Evolutionary conservation across 2,329 filamentous ascomycete species (phyloP).

Genomic region (Cercospora zeae-maydis): DNA sequence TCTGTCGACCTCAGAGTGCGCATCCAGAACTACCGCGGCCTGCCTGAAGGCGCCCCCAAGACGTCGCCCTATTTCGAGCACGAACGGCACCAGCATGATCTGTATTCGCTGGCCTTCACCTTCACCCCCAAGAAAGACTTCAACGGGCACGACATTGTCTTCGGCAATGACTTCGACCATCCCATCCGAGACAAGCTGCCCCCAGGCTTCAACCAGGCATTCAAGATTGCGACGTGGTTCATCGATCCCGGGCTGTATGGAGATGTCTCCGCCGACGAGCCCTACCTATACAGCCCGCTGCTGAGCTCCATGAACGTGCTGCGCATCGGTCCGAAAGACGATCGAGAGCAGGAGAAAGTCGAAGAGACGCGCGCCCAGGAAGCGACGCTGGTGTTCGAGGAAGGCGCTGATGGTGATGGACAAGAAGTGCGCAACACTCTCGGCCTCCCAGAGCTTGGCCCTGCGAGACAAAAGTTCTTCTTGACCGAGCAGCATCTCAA

Average conservation of each 20-base stretch:
- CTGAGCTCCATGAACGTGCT: conserved; percentile 76
- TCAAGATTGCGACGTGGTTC: conserved; percentile 83
- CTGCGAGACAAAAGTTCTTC: conserved; percentile 58
- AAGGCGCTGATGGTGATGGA: conserved; percentile 49
- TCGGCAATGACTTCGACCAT: conserved; percentile 92
- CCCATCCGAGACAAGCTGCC: conserved; percentile 84
- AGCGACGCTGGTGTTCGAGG: conserved; percentile 55
- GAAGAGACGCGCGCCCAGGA: conserved; percentile 50
- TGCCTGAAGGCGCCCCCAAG: conserved; percentile 65
- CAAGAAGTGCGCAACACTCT: conserved; percentile 39
- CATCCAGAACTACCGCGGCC: conserved; percentile 64
- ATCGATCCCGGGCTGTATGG: conserved; percentile 89
- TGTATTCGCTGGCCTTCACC: conserved; percentile 78
- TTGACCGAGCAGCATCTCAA: conserved; percentile 54
- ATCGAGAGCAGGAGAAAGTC: conserved; percentile 33
- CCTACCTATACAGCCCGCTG: conserved; percentile 80
- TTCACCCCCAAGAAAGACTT: conserved; percentile 70
- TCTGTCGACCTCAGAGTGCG: conserved; percentile 69
- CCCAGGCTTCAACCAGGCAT: conserved; percentile 77
- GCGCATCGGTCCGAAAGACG: conserved; percentile 56
- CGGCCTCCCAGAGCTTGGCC: conserved; percentile 40
- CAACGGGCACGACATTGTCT: conserved; percentile 70
- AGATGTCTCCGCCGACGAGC: conserved; percentile 81
- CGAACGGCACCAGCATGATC: conserved; percentile 67
- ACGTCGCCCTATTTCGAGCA: conserved; percentile 75